phyloP scores from a whole-genome alignment of 1,139 yeast genomes.

The Lodderomyces jiufengensis region DNA sequence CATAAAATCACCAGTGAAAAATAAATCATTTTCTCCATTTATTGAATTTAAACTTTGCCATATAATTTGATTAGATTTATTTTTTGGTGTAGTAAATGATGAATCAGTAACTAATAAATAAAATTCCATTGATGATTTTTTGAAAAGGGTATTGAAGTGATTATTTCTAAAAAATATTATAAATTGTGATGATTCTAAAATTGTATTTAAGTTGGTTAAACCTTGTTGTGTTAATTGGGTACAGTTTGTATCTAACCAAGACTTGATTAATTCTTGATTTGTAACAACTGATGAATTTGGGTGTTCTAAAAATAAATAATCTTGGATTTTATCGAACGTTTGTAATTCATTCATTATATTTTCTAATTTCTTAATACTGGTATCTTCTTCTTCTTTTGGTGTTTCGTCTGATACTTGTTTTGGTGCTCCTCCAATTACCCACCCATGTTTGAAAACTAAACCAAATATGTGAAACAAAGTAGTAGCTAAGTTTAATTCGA shows the following conservation, averaged over 20 bases:
- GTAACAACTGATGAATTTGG: slow-evolving; percentile 1
- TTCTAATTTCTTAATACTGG: too few relatives aligned
- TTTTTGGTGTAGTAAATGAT: slow-evolving; percentile 44
- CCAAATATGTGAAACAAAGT: slow-evolving; percentile 39
- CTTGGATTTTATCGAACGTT: slow-evolving; percentile 48
- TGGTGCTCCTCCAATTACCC: slow-evolving; percentile 32
- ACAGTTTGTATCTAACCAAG: slow-evolving; percentile 50
- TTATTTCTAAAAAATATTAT: slow-evolving; percentile 79
- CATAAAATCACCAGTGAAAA: slow-evolving; percentile 58
- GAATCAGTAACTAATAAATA: slow-evolving; percentile 69
- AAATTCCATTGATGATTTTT: slow-evolving; percentile 46
- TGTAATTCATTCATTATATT: slow-evolving; percentile 24
- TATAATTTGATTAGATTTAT: slow-evolving; percentile 43
- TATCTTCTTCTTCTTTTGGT: slow-evolving; percentile 4
- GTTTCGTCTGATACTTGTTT: too few relatives aligned
- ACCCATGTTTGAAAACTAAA: slow-evolving; percentile 48
- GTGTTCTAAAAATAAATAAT: slow-evolving; percentile 24
- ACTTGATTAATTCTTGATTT: slow-evolving; percentile 19
- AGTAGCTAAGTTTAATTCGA: slow-evolving; percentile 39
- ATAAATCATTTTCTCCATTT: slow-evolving; percentile 62
- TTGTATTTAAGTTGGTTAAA: slow-evolving; percentile 40
- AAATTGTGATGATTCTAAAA: slow-evolving; percentile 38
- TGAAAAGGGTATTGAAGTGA: slow-evolving; percentile 73
- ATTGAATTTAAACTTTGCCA: slow-evolving; percentile 76
- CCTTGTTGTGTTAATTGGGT: slow-evolving; percentile 76